Base-by-base conservation (phyloP, 2,329 filamentous ascomycete genomes). In the Penicillium psychrosexuale region DNA sequence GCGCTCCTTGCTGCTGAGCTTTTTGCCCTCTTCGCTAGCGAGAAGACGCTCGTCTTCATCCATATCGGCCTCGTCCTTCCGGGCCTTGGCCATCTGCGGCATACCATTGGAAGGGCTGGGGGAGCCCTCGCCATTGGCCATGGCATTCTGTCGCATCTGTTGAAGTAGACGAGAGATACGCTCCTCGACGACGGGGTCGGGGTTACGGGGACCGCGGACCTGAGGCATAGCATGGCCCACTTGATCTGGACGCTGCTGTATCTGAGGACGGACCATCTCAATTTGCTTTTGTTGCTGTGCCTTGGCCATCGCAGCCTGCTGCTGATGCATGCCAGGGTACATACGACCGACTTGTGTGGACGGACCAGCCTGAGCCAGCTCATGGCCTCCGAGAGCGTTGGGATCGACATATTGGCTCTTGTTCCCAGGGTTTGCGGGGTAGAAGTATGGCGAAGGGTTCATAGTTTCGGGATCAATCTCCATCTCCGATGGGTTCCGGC, bases 31-130 rank as follows among this genome's bases (percentile, higher is more conserved):
- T 68, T 99, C 94, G 58, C 91, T 97, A n/a, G 91, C 91, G 45
- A 97, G 81, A 9, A 97, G 81, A 63, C 90, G 84, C 80, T 97
- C 94, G 66, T 97, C 94, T 73, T 97, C 93, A 66, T 99, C 94
- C 93, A 99, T 97, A 50, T 97, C 93, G 59, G 97, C 92, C 67
- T 97, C 92, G 42, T 97, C 91, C 81, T 97, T 97, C 82, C 87
- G 92, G 60, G 84, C 77, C 60, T 87, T 87, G 47, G 87, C 80
- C 64, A 91, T 83, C 70, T 90, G 87, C 53, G 85, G 80, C n/a
- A 86, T 72, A 12, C 81, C 71, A 31, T 67, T 64, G 44, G 71
- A 66, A 13, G 66, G 66, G 8, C 62, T 64, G 1, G 69, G 68
- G 33, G 67, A 75, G 27, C 82, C 79, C 46, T 83, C 79, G 27